These are phyloP conservation scores for Neobulgaria alba DNA, from an alignment of 2,329 filamentous ascomycete species.

Conservation along the genomic window DNA sequence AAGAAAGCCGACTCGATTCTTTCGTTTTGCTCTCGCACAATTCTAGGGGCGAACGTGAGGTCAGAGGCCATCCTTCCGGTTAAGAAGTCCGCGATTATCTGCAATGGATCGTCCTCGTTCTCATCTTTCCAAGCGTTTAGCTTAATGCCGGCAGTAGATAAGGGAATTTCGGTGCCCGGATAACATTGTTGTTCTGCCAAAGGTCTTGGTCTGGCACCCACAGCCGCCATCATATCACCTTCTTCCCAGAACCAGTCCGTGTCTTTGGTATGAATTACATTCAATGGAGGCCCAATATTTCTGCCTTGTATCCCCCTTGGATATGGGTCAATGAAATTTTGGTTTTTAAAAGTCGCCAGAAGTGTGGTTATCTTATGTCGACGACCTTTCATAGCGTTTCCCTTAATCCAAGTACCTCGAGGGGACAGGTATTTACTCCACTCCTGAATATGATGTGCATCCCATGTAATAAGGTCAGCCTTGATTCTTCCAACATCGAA, in stretches of 20 bases:
- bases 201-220: background rate
- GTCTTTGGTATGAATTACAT: constrained; percentile 5
- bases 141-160: constrained; percentile 5
- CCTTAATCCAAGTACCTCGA: constrained; percentile 6
- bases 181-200: too few species aligned
- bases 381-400: constrained; percentile 1
- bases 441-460: constrained; percentile 3
- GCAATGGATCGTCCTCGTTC: background rate
- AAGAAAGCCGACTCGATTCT: constrained; percentile 12
- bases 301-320: constrained; percentile 5
- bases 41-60: too few species aligned
- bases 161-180: constrained; percentile 6
- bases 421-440: constrained; percentile 4
- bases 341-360: constrained; percentile 2
- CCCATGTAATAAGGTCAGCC: constrained; percentile 10
- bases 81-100: constrained; percentile 7
- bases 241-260: too few species aligned
- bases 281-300: constrained; percentile 7
- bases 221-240: background rate
- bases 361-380: background rate
- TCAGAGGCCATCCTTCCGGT: background rate
- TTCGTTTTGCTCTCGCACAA: constrained; percentile 1
- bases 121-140: constrained; percentile 3
- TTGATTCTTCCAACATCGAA: constrained; percentile 6
- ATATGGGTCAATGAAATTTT: constrained; percentile 3